Evolutionary conservation across 345 rosid species (phyloP), one percentile per base, ranked within the genome.

Genomic region (Brassica rapa): DNA sequence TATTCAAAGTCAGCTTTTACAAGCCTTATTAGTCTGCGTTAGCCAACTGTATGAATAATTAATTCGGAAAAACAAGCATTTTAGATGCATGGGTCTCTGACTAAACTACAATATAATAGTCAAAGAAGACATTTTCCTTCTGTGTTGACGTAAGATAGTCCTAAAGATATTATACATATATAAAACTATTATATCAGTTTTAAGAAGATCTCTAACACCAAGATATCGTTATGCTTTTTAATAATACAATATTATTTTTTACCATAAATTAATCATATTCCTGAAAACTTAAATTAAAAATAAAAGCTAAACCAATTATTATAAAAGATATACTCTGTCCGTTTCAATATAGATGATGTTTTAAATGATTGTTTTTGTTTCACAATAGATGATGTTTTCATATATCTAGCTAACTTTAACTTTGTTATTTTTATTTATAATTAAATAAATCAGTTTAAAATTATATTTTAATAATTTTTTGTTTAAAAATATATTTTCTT

Each of bases 1-100:
- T 39, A 63, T 56, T 78, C 73, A 78, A 72, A 78, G 82, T 78
- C 82, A 78, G 55, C 51, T 57, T 37, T 57, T 57, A 56, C 35
- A 30, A 66, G 77, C 71, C 81, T 72, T 66, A 43, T 59, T 55
- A 56, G 75, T 55, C 68, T 72, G 68, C 77, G 77, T 78, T 30
- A 19, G 72, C 81, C 75, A 78, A 57, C 57, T 71, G 62, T 21
- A 56, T 72, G 53, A 56, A 56, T 78, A 71, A 8, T 72, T 27
- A 37, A 72, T 72, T 41, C 49, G 14, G 23, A 19, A 74, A 64
- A 35, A 23, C 21, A 14, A 6, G 2, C 67, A 57, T 71, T 65
- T 56, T 56, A 72, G 64, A 19, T 66, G 77, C 68, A 65, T 9
- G 66, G 1, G 74, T 46, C 3, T 46, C 55, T 61, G 63, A 70